phyloP scores from a whole-genome alignment of 179 eudicot genomes.

The Corrigiola litoralis region DNA sequence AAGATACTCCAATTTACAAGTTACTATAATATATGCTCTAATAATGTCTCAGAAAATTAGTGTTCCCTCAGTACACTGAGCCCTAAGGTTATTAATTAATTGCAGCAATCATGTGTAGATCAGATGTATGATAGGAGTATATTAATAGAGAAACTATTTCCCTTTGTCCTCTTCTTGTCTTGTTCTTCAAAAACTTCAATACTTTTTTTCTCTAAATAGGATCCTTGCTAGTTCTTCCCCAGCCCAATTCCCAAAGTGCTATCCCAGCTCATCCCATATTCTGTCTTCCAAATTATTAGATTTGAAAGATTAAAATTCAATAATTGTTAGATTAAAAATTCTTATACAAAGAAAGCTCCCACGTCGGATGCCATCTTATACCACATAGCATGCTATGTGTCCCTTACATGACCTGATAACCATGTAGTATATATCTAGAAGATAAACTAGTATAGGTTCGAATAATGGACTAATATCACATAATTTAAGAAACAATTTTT shows the following conservation, averaged over 20 bases:
- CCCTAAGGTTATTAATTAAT: too few relatives aligned
- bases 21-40: too few relatives aligned
- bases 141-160: not conserved
- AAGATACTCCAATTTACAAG: too few relatives aligned
- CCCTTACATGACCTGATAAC: too few relatives aligned
- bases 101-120: not conserved
- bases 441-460: too few relatives aligned
- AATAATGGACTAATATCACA: too few relatives aligned
- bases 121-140: not conserved
- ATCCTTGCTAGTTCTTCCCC: not conserved
- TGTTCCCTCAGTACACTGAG: too few relatives aligned
- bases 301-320: not conserved
- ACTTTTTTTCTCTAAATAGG: not conserved
- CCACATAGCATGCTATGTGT: slow-evolving; percentile 9
- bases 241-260: not conserved
- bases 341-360: not conserved
- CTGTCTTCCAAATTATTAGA: not conserved
- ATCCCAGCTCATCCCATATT: slow-evolving; percentile 13
- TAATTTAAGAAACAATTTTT: too few relatives aligned
- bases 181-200: not conserved
- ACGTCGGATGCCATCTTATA: slow-evolving; percentile 13
- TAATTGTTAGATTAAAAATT: not conserved
- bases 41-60: too few relatives aligned
- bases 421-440: too few relatives aligned
- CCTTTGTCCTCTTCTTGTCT: slow-evolving; percentile 11